Conservation (phyloP, 2,329 filamentous ascomycete species). For the Colletotrichum euphorbiae region DNA sequence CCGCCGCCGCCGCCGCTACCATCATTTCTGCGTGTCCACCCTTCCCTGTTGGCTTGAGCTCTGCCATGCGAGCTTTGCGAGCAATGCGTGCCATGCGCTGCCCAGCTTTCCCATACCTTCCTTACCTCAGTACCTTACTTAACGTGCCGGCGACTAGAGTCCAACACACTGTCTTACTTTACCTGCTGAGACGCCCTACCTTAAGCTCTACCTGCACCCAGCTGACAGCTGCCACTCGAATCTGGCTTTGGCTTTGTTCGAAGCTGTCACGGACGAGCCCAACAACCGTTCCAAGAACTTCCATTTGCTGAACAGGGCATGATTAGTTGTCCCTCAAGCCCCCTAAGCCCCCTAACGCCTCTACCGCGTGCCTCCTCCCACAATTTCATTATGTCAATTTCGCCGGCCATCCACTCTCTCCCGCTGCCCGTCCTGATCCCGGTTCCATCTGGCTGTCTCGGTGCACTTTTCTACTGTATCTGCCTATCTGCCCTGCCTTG, state of each 20-base stretch:
- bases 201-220: not conserved
- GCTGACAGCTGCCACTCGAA: slow-evolving; percentile 15
- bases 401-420: slow-evolving; percentile 19
- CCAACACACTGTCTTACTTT: slow-evolving; percentile 6
- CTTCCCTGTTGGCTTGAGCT: slow-evolving; percentile 29
- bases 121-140: too few species aligned
- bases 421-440: slow-evolving; percentile 21
- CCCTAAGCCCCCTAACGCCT: slow-evolving; percentile 10
- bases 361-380: slow-evolving; percentile 1
- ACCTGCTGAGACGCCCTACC: slow-evolving; percentile 3
- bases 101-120: slow-evolving; percentile 1
- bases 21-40: not conserved
- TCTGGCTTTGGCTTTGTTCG: not conserved
- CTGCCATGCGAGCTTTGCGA: slow-evolving; percentile 11
- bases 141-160: slow-evolving; percentile 1
- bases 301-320: not conserved
- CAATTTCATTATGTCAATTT: slow-evolving; percentile 25
- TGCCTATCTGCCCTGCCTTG: not conserved
- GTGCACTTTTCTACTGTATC: not conserved
- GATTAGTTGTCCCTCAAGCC: not conserved
- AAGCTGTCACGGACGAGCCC: not conserved
- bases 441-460: not conserved
- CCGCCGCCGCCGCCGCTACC: not conserved
- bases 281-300: not conserved
- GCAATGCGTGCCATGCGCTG: slow-evolving; percentile 15